Percentiles rank a stretch among this genome's conserved stretches.
Conservation (phyloP, 345 rosid genomes). For the Pugionium dolabratum region DNA sequence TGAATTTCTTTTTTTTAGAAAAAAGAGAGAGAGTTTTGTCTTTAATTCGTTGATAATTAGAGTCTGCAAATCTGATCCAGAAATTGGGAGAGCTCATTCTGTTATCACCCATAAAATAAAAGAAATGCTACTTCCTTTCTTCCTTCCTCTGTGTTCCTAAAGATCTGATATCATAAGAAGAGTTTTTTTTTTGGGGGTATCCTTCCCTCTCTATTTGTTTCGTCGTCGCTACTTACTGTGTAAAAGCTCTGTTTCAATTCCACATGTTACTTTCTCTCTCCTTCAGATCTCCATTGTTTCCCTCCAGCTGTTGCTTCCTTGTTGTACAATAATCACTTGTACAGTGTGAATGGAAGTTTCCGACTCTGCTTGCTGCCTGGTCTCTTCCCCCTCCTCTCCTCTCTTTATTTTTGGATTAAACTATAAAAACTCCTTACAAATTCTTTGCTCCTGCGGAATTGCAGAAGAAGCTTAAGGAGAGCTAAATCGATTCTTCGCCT, state of each 20-base stretch:
- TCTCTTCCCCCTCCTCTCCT: neutral
- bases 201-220: neutral
- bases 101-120: too few relatives aligned
- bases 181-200: too few relatives aligned
- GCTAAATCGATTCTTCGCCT: too few relatives aligned
- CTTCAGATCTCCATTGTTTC: conserved; percentile 58
- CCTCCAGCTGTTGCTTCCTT: conserved; percentile 10
- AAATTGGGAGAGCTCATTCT: neutral
- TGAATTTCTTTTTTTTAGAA: neutral
- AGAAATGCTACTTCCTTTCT: too few relatives aligned
- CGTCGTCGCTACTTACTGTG: neutral
- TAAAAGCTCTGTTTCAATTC: neutral
- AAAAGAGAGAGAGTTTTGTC: neutral
- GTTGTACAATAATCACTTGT: neutral
- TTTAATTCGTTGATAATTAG: too few relatives aligned
- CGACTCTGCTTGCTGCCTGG: conserved; percentile 7
- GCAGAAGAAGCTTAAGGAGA: too few relatives aligned
- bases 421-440: too few relatives aligned
- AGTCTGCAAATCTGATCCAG: conserved; percentile 21
- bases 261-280: conserved; percentile 51
- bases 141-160: neutral
- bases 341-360: conserved; percentile 25
- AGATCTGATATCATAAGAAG: neutral
- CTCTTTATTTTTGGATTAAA: neutral
- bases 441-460: too few relatives aligned